Conservation (phyloP, 2,329 filamentous ascomycete genomes). For the Huntiella moniliformis region DNA sequence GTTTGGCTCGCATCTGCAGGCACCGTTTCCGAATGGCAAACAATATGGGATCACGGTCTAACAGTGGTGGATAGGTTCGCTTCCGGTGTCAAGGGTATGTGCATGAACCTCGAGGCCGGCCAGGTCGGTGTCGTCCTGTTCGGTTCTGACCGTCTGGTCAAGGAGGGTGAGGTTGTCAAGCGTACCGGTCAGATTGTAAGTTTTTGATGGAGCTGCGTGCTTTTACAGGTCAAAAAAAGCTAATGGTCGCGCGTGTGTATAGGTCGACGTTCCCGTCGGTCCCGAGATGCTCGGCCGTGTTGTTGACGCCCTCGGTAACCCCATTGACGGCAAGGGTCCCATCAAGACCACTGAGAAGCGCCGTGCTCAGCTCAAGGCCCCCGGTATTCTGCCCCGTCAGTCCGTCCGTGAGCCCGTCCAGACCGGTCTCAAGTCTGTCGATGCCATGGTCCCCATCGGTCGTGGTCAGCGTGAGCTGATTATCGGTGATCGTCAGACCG, state of each 20-base stretch:
- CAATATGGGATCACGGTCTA: background rate
- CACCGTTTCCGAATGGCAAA: background rate
- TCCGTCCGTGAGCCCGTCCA: slow-evolving; percentile 98
- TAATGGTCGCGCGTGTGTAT: slow-evolving; percentile 2
- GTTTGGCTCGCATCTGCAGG: background rate
- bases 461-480: slow-evolving; percentile 99
- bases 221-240: background rate
- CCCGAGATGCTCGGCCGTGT: slow-evolving; percentile 89
- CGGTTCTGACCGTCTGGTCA: slow-evolving; percentile 99
- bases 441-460: slow-evolving; percentile 98
- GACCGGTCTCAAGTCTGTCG: slow-evolving; percentile 97
- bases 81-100: slow-evolving; percentile 99
- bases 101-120: slow-evolving; percentile 99
- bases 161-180: slow-evolving; percentile 98
- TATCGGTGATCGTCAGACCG: slow-evolving; percentile 99
- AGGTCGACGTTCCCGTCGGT: slow-evolving; percentile 96
- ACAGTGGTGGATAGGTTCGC: slow-evolving; percentile 51
- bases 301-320: slow-evolving; percentile 94
- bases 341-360: slow-evolving; percentile 79
- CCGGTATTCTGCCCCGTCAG: slow-evolving; percentile 87
- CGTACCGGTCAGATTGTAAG: slow-evolving; percentile 98
- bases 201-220: slow-evolving; percentile 15
- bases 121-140: slow-evolving; percentile 99
- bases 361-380: slow-evolving; percentile 97
- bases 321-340: slow-evolving; percentile 97